Base-by-base conservation (phyloP, 495 filamentous ascomycete species). In the Aspergillus olivimuriae region DNA sequence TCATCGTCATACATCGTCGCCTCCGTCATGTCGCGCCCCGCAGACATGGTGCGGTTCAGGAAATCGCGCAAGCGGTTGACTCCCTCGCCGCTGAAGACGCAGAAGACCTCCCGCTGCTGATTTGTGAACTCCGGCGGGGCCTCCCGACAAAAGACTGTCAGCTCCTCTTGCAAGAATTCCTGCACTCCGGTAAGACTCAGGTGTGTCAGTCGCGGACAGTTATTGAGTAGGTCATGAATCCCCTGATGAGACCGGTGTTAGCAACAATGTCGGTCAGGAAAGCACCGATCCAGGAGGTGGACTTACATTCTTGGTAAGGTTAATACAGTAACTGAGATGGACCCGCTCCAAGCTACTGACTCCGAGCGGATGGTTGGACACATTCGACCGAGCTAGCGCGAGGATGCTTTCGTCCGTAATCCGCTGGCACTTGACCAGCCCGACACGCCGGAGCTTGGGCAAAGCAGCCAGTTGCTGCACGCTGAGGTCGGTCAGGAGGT, bases 161-260 rank as follows among this genome's bases (percentile, higher is more conserved):
- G 74, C 41, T 94, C 88, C 24, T 83, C 75, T 15, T 81, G 75
- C 5, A 90, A 66, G 60, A 83, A 79, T 1, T 85, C 84, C 34
- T 82, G 82, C 2, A 99, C 89, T n/a, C 94, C 94, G 2, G 94
- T 99, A 50, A 99, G 74, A 67, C 87, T 94, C 36, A 99, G 75
- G 63, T 99, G 94, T 1, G 94, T 99, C 15, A 99, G 75, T 20
- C 86, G 84, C 16, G 87, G 88, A 57, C 94, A 97, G 50, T 83
- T 82, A 50, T 94, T 95, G 14, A 99, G 77, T 16, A 99, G 73
- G 30, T 81, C 78, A 51, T 89, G 79, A 48, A 99, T 94, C 55
- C 92, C 90, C 92, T 98, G 49, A n/a, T 7, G 39, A n/a, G 14
- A 31, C 28, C 31, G 34, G 32, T 24, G 50, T 48, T n/a, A 23